Base-by-base conservation (phyloP, 2,329 filamentous ascomycete genomes). In the Aspergillus latus region DNA sequence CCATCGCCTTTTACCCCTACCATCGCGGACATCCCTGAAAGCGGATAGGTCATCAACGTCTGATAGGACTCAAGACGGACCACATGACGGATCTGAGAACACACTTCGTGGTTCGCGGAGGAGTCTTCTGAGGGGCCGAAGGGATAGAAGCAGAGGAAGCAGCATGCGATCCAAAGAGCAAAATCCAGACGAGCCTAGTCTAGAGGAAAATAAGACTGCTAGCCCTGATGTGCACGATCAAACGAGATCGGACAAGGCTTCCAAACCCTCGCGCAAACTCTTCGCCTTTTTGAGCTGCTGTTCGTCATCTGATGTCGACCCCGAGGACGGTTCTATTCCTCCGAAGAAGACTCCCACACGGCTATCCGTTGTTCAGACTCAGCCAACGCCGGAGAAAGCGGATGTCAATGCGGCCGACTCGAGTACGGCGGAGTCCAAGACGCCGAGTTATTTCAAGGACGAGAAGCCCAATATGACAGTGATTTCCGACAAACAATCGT, bases 141-240 rank as follows among this genome's bases (percentile, higher is more conserved):
- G 84, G 67, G 88, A 88, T 75, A 84, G 84, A 65, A 90, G 86
- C 74, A 81, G 84, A 59, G 84, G 84, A 64, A 89, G 85, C 75
- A 85, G 74, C 59, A 70, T 70, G 59, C 66, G 71, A 56, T 74
- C 73, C 54, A 75, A 72, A 62, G 70, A 70, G 55, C 61, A 70
- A 55, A 71, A 71, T 37, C 69, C 71, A 54, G 66, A 72, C 49
- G 63, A 66, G 45, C 63, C 68, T 42, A 70, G 65, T 54, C 65
- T 61, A 52, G 68, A 70, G 50, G 66, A 70, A 58, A 62, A 71
- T 16, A 73, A 72, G 48, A 62, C 66, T 44, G 65, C 66, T n/a
- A 62, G 56, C 13, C 66, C 72, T 16, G 70, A 74, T 40, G 60
- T 66, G 56, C 66, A 65, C 44, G 67, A 66, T 21, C 56, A 66